A percentile compares a stretch with the other conserved stretches of the same genome.
phyloP scores from a whole-genome alignment of 306 rosid genomes.

The Cicer pinnatifidum region DNA sequence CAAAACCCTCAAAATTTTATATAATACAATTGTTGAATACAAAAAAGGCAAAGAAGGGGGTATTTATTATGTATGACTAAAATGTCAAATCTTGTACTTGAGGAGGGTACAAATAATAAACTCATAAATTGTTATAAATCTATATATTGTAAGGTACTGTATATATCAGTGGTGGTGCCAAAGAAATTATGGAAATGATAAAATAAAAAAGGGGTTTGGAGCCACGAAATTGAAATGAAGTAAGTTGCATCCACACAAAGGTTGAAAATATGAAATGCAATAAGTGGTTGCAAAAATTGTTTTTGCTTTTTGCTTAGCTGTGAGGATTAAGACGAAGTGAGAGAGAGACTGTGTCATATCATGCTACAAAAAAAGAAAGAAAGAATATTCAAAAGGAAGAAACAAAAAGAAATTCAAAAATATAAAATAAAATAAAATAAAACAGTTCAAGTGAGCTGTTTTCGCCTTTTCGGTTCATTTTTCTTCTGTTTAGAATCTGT shows the following conservation, averaged over 20 bases:
- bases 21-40: not conserved
- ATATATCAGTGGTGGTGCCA: not conserved
- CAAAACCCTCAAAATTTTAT: not conserved
- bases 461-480: too few relatives aligned
- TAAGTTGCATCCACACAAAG: not conserved
- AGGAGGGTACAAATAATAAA: not conserved
- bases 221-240: slow-evolving; percentile 18
- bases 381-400: not conserved
- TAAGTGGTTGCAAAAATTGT: not conserved
- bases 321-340: slow-evolving; percentile 7
- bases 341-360: not conserved
- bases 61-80: not conserved
- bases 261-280: not conserved
- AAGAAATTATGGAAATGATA: not conserved
- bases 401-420: too few relatives aligned
- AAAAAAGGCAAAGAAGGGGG: not conserved
- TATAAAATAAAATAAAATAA: too few relatives aligned
- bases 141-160: not conserved
- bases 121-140: not conserved
- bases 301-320: slow-evolving; percentile 12
- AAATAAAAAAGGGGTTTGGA: not conserved
- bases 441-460: too few relatives aligned
- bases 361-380: not conserved
- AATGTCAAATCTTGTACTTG: not conserved
- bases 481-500: too few relatives aligned